Evolutionary conservation across 495 filamentous ascomycete genomes (phyloP), one percentile per base, ranked within the genome.

Genomic region (Rusavskia elegans): DNA sequence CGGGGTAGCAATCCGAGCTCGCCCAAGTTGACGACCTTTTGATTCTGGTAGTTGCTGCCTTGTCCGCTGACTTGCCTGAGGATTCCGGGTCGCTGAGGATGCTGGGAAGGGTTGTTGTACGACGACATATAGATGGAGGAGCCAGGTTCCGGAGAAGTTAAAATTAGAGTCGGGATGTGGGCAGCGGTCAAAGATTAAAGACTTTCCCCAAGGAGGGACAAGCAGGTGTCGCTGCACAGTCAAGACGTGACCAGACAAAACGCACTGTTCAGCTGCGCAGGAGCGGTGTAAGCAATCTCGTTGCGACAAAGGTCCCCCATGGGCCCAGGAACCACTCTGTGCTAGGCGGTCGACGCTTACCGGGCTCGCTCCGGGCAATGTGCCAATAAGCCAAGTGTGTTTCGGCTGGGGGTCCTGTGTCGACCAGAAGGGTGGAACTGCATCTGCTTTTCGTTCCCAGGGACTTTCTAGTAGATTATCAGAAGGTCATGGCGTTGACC

Each of bases 1-100:
- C 54, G 52, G 21, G 59, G 59, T 19, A 62, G 50, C 27, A 62
- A 30, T 30, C 59, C 59, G 42, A 62, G 57, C 29, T 62, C 59
- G 20, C 52, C 51, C 45, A 59, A 45, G 27, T 59, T 59, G 21
- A 55, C 39, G 5, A 45, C 53, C 20, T 50, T 50, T 44, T 52
- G 50, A 13, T 44, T 20, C 37, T 40, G 36, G 37, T 41, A 41
- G 23, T 16, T 52, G 38, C 30, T 52, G 11, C 50, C 50, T 44
- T 44, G 50, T 25, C 37, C 41, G 50, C 30, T 52, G 17, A 5
- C 20, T 52, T 44, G 50, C 39, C 50, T 40, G 14, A 39, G 37
- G 41, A 39, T 52, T 17, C 50, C 50, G 50, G 50, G 50, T 41
- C 50, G 50, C n/a, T 52, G 50, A 20, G 36, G 25, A 39, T 52